phyloP scores from a whole-genome alignment of 1,139 yeast species.

The Waltiozyma sp. region DNA sequence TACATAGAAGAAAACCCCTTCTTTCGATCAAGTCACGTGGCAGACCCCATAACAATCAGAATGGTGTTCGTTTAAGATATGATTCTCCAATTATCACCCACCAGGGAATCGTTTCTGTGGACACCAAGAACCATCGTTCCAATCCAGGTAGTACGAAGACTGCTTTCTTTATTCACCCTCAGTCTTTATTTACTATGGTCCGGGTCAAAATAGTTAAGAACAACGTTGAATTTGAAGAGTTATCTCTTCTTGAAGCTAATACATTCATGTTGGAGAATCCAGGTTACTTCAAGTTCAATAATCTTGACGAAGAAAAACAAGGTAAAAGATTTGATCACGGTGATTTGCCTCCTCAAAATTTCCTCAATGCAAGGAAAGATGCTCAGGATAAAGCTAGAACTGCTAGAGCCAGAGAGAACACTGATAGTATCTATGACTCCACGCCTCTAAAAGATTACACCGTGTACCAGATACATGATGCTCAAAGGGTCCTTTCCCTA shows the following conservation, averaged over 20 bases:
- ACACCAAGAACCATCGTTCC: slow-evolving; percentile 7
- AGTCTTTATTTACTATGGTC: slow-evolving; percentile 1
- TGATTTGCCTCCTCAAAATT: background rate
- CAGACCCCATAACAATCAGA: slow-evolving; percentile 38
- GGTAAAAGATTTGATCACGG: background rate
- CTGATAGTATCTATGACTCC: background rate
- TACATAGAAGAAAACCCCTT: slow-evolving; percentile 68
- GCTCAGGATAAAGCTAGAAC: no score
- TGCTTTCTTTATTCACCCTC: slow-evolving; percentile 3
- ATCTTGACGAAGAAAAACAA: background rate
- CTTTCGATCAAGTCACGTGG: slow-evolving; percentile 86
- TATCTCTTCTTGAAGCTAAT: slow-evolving; percentile 2
- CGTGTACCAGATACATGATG: background rate
- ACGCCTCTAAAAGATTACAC: background rate
- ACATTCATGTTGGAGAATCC: slow-evolving; percentile 3
- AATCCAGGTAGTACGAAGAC: background rate
- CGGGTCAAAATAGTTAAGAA: slow-evolving; percentile 4
- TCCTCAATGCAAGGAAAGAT: background rate
- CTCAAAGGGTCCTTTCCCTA: background rate
- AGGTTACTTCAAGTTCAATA: slow-evolving; percentile 5
- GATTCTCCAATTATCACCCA: slow-evolving; percentile 3
- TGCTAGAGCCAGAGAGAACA: background rate
- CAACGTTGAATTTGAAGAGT: background rate
- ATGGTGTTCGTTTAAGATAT: slow-evolving; percentile 7
- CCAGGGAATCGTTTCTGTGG: slow-evolving; percentile 5